phyloP scores from a whole-genome alignment of 768 basidiomycete genomes.

The Tephrocybe rancida region DNA sequence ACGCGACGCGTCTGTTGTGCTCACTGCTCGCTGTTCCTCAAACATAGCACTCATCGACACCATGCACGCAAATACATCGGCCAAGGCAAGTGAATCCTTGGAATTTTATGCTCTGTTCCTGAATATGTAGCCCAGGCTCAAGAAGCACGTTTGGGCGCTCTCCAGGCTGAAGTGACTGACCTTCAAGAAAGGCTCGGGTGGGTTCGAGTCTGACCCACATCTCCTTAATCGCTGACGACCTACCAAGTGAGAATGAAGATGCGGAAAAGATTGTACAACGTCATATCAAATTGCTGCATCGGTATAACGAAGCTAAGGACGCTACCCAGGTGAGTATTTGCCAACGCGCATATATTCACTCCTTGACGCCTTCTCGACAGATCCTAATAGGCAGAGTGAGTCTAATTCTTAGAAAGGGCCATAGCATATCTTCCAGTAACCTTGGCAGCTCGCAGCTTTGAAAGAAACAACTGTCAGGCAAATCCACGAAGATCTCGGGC shows the following conservation, averaged over 20 bases:
- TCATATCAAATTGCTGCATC: slow-evolving; percentile 74
- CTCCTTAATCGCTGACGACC: background rate
- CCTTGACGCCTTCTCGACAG: slow-evolving; percentile 33
- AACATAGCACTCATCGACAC: background rate
- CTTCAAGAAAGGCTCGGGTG: slow-evolving; percentile 31
- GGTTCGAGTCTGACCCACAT: background rate
- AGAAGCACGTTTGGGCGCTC: slow-evolving; percentile 23
- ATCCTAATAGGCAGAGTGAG: slow-evolving; percentile 77
- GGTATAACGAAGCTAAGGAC: slow-evolving; percentile 83
- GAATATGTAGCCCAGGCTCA: slow-evolving; percentile 19
- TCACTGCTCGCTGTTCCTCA: background rate
- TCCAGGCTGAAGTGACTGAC: slow-evolving; percentile 28
- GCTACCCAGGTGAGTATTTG: slow-evolving; percentile 63
- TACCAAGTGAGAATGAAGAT: slow-evolving; percentile 23
- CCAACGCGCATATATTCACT: slow-evolving; percentile 3
- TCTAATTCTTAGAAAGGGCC: background rate
- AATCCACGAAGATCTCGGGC: slow-evolving; percentile 71
- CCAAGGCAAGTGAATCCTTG: slow-evolving; percentile 26
- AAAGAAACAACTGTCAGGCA: slow-evolving; percentile 72
- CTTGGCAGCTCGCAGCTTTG: slow-evolving; percentile 65
- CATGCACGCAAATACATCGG: slow-evolving; percentile 31
- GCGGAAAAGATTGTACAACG: slow-evolving; percentile 43
- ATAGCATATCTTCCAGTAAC: background rate
- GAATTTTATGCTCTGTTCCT: no score
- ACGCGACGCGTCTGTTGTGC: background rate